A percentile compares a stretch with the other conserved stretches of the same genome.
Conservation (phyloP, 208 protist genomes). For the Leishmania braziliensis region DNA sequence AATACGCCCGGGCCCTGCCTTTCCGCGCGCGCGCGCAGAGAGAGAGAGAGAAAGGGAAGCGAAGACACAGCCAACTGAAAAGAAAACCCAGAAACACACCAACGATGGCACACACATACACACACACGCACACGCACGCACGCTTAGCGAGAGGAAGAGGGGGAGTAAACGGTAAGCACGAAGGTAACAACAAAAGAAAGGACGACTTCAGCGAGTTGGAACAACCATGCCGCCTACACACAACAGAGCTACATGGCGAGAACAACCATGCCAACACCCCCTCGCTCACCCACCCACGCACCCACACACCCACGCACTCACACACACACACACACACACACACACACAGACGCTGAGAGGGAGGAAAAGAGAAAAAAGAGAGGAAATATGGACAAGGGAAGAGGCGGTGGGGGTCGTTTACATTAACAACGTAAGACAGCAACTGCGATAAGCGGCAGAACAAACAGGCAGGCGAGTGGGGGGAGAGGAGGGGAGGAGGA, state of each 20-base stretch:
- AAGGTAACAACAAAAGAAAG: neutral
- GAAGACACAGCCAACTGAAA: neutral
- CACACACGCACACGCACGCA: neutral
- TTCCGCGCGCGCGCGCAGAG: neutral
- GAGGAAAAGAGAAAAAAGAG: neutral
- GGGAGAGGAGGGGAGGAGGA: neutral
- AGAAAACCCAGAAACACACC: neutral
- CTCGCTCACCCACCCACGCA: neutral
- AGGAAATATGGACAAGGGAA: neutral
- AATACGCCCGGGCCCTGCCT: neutral
- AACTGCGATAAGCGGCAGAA: too few relatives aligned
- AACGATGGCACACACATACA: neutral
- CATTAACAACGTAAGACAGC: too few relatives aligned
- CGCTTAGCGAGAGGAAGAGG: neutral
- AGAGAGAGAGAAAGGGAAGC: neutral
- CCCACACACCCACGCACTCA: neutral
- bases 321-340: neutral
- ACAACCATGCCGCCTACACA: neutral
- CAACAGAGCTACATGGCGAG: neutral
- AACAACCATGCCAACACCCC: neutral
- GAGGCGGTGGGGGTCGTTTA: too few relatives aligned
- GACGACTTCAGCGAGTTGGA: neutral
- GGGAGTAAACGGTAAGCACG: neutral
- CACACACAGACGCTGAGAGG: neutral
- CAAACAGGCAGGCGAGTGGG: too few relatives aligned